phyloP scores from a whole-genome alignment of 257 asterid genomes.

The Gardenia jasminoides region DNA sequence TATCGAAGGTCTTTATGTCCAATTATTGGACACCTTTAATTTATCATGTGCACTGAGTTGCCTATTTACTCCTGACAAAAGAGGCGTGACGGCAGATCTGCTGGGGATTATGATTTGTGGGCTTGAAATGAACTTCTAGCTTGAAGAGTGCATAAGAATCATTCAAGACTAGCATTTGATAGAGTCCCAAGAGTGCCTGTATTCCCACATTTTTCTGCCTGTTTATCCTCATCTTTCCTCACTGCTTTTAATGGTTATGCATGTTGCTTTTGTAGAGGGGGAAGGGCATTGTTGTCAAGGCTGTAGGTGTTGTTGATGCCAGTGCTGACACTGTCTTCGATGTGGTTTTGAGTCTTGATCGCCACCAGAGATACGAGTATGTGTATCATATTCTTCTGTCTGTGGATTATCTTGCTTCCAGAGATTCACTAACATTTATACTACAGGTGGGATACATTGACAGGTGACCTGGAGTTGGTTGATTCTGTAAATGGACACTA shows the following conservation, averaged over 20 bases:
- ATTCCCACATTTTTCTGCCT: not conserved
- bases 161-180: not conserved
- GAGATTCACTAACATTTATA: conserved; percentile 34
- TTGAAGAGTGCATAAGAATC: not conserved
- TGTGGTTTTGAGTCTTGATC: conserved; percentile 67
- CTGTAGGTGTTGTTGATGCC: conserved; percentile 92
- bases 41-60: not conserved
- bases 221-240: conserved; percentile 11
- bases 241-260: conserved; percentile 3
- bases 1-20: not conserved
- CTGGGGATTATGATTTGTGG: not conserved
- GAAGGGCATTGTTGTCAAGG: conserved; percentile 84
- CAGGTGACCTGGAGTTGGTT: conserved; percentile 87
- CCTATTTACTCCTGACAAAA: not conserved
- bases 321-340: conserved; percentile 92
- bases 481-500: conserved; percentile 75
- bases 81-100: not conserved
- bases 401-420: conserved; percentile 20
- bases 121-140: not conserved
- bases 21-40: not conserved
- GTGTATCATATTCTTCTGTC: conserved; percentile 29
- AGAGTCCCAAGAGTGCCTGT: not conserved
- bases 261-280: conserved; percentile 49
- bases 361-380: conserved; percentile 83
- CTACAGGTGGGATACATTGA: conserved; percentile 94